These are phyloP conservation scores for Ascochyta fabae DNA, from an alignment of 2,329 filamentous ascomycete genomes.

Conservation along the genomic window DNA sequence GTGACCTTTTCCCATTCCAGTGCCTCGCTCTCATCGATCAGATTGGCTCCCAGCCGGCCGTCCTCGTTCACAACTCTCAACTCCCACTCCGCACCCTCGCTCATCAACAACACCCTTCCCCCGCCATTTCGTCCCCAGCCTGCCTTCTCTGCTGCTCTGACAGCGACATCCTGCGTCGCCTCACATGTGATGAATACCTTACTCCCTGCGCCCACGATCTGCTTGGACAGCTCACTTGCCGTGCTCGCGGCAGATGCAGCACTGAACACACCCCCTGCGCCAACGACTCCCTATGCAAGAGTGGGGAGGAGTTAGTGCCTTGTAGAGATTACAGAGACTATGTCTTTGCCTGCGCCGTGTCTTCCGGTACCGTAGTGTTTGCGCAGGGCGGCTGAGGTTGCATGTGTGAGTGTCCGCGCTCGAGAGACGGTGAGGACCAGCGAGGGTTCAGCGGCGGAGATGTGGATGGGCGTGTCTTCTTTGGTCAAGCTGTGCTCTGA, in stretches of 20 bases:
- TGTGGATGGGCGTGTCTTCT: slow-evolving; percentile 62
- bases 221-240: slow-evolving; percentile 58
- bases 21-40: slow-evolving; percentile 50
- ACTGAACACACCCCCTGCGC: slow-evolving; percentile 67
- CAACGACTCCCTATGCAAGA: slow-evolving; percentile 63
- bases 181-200: slow-evolving; percentile 57
- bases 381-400: slow-evolving; percentile 64
- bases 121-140: slow-evolving; percentile 46
- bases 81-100: slow-evolving; percentile 50
- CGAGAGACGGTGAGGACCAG: slow-evolving; percentile 61
- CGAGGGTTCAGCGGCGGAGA: slow-evolving; percentile 63
- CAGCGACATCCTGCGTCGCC: slow-evolving; percentile 56
- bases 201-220: slow-evolving; percentile 53
- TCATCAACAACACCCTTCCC: slow-evolving; percentile 59
- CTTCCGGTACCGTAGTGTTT: slow-evolving; percentile 60
- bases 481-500: slow-evolving; percentile 43
- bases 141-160: slow-evolving; percentile 58
- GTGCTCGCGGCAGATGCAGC: slow-evolving; percentile 61
- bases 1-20: slow-evolving; percentile 63
- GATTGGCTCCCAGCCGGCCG: slow-evolving; percentile 24
- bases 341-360: slow-evolving; percentile 54
- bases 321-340: slow-evolving; percentile 63
- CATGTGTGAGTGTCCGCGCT: slow-evolving; percentile 57
- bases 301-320: slow-evolving; percentile 61
- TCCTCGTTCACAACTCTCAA: slow-evolving; percentile 42